Percentiles rank a stretch among this genome's conserved stretches.
Evolutionary conservation across 1,284 basidiomycete species (phyloP).

Genomic region (Fomitopsis palustris): DNA sequence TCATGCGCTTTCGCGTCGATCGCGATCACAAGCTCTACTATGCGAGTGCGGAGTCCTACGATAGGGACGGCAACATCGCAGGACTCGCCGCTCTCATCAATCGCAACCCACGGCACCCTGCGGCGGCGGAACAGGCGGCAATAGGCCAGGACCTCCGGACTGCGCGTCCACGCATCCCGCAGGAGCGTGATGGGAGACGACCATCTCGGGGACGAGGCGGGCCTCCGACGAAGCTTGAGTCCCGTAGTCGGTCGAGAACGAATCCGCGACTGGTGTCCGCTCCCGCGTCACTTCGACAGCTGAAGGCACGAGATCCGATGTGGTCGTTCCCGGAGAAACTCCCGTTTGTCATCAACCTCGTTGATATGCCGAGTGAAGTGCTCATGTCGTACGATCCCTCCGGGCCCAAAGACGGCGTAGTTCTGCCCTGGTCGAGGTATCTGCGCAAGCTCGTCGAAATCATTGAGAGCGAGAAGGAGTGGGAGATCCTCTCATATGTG

Average conservation of each 20-base stretch:
- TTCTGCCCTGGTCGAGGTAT: constrained; percentile 83
- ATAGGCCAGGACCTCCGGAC: constrained; percentile 37
- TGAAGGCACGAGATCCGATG: constrained; percentile 47
- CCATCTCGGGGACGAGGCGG: constrained; percentile 55
- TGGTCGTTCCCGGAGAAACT: constrained; percentile 82
- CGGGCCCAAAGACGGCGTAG: constrained; percentile 41
- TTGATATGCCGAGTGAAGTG: constrained; percentile 70
- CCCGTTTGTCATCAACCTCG: constrained; percentile 62
- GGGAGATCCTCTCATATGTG: constrained; percentile 94
- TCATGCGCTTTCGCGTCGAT: constrained; percentile 88
- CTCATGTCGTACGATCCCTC: constrained; percentile 73
- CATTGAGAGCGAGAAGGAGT: constrained; percentile 77
- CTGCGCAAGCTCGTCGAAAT: constrained; percentile 66
- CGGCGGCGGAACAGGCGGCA: constrained; percentile 14
- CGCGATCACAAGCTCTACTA: constrained; percentile 88
- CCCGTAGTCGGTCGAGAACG: constrained; percentile 70
- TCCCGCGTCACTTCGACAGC: constrained; percentile 16
- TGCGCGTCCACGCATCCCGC: constrained; percentile 45
- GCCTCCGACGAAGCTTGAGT: constrained; percentile 40
- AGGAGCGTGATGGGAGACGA: constrained; percentile 53
- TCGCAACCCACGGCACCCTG: constrained; percentile 31
- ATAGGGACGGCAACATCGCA: constrained; percentile 49
- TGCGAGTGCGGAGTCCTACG: constrained; percentile 39
- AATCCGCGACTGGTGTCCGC: constrained; percentile 29
- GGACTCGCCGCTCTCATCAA: constrained; percentile 55